Base-by-base conservation (phyloP, 2,329 filamentous ascomycete genomes). In the Parascedosporium putredinis region DNA sequence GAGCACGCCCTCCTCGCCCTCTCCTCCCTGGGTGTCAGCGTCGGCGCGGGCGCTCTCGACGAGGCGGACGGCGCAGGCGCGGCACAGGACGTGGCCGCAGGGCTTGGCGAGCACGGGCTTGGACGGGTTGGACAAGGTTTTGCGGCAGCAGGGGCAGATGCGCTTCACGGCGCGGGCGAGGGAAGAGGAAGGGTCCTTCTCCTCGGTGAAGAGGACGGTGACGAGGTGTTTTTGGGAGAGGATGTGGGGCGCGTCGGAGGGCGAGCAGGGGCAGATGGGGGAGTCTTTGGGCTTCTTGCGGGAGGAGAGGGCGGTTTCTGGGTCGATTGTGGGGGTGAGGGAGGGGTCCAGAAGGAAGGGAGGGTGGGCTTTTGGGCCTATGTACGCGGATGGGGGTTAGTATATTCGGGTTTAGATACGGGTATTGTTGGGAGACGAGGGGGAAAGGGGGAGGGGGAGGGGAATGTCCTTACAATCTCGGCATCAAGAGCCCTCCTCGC, bases 291-390 rank as follows among this genome's bases (percentile, higher is more conserved):
- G 62, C 49, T 79, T 76, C 61, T 80, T 83, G n/a, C 67, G 67
- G 34, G 77, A 67, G 5, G 75, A 67, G 59, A 81, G 71, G 48
- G 81, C 69, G 48, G 74, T 69, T 45, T 72, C 62, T 49, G 64
- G 58, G 44, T 65, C 60, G 29, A 64, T 63, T 36, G 67, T 65
- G 10, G 88, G 88, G 0, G 86, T 94, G 51, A 91, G 77, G 0
- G 85, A 87, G 0, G 89, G 1, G 91, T 84, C 93, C 91, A 97
- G 68, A 97, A 97, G 0, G 88, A 94, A 0, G 88, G 87, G 0
- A 95, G 69, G 14, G 76, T 75, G 1, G 79, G 76, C 64, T 84
- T 86, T 7, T 76, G 72, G 2, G 80, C 76, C 60, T 49, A 23
- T 7, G 81, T 16, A 57, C n/a, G 8, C 20, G 24, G 16, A n/a